A percentile compares a stretch with the other conserved stretches of the same genome.
These are phyloP conservation scores for Daldinia bambusicola DNA, from an alignment of 495 filamentous ascomycete genomes.

Conservation along the genomic window DNA sequence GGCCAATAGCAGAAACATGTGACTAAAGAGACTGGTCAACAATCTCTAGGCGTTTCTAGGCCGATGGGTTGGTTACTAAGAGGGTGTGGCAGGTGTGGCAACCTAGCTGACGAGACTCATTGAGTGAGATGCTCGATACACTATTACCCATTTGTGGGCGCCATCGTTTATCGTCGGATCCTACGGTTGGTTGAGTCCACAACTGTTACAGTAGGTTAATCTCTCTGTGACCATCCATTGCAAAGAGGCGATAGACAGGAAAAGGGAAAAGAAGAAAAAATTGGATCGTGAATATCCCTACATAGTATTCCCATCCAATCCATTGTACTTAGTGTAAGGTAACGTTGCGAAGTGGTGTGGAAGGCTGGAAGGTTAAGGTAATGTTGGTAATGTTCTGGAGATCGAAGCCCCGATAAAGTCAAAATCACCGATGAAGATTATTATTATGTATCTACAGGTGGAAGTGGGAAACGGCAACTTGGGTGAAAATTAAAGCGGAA, in stretches of 20 bases:
- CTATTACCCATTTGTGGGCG: constrained; percentile 27
- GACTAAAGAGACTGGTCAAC: constrained; percentile 45
- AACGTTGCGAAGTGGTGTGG: constrained; percentile 48
- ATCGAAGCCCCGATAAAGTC: constrained; percentile 4
- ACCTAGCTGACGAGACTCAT: constrained; percentile 22
- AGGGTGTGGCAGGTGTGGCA: constrained; percentile 35
- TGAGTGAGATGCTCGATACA: constrained; percentile 15
- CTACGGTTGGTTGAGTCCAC: constrained; percentile 2
- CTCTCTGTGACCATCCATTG: constrained; percentile 41
- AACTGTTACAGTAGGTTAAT: constrained; percentile 20
- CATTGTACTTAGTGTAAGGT: constrained; percentile 33
- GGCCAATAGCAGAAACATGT: constrained; percentile 44
- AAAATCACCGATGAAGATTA: constrained; percentile 1
- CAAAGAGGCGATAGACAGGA: neutral
- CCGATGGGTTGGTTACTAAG: constrained; percentile 37
- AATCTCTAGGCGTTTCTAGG: constrained; percentile 32
- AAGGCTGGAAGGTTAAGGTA: constrained; percentile 45
- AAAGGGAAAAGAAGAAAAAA: too few relatives aligned
- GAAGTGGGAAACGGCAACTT: neutral
- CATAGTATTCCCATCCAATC: constrained; percentile 6
- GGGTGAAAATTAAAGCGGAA: constrained; percentile 1
- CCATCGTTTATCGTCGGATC: constrained; percentile 28
- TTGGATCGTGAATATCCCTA: constrained; percentile 27
- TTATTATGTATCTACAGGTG: constrained; percentile 1
- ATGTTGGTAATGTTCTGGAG: constrained; percentile 12